Evolutionary conservation across 768 basidiomycete species (phyloP).

Genomic region (Lactarius trivialis): DNA sequence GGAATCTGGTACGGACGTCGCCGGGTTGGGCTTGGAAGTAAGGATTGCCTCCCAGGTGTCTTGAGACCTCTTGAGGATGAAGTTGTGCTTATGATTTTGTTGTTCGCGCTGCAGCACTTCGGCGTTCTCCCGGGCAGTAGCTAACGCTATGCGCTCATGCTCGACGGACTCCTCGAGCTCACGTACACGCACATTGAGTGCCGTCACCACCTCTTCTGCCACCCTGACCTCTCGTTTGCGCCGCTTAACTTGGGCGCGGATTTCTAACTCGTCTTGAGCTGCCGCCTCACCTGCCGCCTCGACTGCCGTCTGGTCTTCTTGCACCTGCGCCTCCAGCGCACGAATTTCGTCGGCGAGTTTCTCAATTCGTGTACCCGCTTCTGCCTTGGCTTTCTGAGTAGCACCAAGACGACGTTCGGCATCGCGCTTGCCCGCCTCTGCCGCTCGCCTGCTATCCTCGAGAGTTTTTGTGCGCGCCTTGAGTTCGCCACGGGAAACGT

Average conservation of each 20-base stretch:
- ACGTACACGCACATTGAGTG: constrained; percentile 54
- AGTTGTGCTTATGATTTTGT: constrained; percentile 33
- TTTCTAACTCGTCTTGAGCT: constrained; percentile 30
- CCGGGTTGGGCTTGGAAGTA: constrained; percentile 20
- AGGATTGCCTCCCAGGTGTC: constrained; percentile 24
- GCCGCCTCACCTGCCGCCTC: constrained; percentile 18
- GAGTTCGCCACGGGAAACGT: constrained; percentile 66
- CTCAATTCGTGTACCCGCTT: constrained; percentile 49
- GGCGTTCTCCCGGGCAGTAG: constrained; percentile 50
- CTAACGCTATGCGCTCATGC: constrained; percentile 54
- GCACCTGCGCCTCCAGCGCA: constrained; percentile 41
- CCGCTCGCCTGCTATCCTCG: constrained; percentile 80
- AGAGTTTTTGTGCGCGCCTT: constrained; percentile 78
- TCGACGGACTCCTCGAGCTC: constrained; percentile 69
- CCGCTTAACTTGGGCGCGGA: constrained; percentile 38
- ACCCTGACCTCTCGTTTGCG: constrained; percentile 42
- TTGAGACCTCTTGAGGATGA: constrained; percentile 25
- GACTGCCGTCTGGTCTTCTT: constrained; percentile 9
- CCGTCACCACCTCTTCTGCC: constrained; percentile 39
- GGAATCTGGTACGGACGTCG: constrained; percentile 6
- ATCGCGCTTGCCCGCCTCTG: constrained; percentile 74
- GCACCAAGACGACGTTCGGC: constrained; percentile 82
- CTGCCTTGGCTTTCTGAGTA: constrained; percentile 59
- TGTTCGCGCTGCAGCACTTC: constrained; percentile 36
- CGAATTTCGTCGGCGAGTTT: constrained; percentile 46